A percentile compares a stretch with the other conserved stretches of the same genome.
Evolutionary conservation across 1,284 basidiomycete genomes (phyloP).

Genomic region (Coriolopsis trogii): DNA sequence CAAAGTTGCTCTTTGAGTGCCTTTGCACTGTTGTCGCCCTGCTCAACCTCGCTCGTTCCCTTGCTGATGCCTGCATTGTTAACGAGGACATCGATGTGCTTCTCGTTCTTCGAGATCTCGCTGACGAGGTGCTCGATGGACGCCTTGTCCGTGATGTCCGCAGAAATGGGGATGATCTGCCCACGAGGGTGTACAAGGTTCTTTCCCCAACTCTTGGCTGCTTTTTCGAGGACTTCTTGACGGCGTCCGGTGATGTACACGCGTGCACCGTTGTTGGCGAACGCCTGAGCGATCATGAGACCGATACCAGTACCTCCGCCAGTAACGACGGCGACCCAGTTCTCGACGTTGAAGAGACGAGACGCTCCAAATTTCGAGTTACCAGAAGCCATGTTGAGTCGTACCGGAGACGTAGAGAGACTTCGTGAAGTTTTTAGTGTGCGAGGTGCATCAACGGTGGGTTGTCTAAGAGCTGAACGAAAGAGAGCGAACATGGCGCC

Average conservation of each 20-base stretch:
- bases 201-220: slow-evolving; percentile 31
- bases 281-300: slow-evolving; percentile 42
- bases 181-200: slow-evolving; percentile 35
- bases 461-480: slow-evolving; percentile 9
- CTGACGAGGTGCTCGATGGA: slow-evolving; percentile 36
- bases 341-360: slow-evolving; percentile 37
- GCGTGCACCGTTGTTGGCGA: slow-evolving; percentile 44
- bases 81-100: slow-evolving; percentile 41
- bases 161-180: slow-evolving; percentile 36
- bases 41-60: slow-evolving; percentile 32
- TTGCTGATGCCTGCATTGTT: slow-evolving; percentile 41
- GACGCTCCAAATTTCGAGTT: slow-evolving; percentile 27
- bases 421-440: neutral
- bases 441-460: slow-evolving; percentile 1
- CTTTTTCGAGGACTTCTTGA: slow-evolving; percentile 29
- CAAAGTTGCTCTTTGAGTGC: slow-evolving; percentile 38
- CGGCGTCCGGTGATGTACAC: slow-evolving; percentile 41
- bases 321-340: slow-evolving; percentile 40
- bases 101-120: slow-evolving; percentile 37
- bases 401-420: slow-evolving; percentile 5
- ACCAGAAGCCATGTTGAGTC: slow-evolving; percentile 16
- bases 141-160: slow-evolving; percentile 38
- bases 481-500: slow-evolving; percentile 10
- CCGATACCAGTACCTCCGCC: slow-evolving; percentile 46
- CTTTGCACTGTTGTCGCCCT: slow-evolving; percentile 36